A percentile compares a stretch with the other conserved stretches of the same genome.
Conservation (phyloP, 31 red algal genomes). For the Endocladia muricata region DNA sequence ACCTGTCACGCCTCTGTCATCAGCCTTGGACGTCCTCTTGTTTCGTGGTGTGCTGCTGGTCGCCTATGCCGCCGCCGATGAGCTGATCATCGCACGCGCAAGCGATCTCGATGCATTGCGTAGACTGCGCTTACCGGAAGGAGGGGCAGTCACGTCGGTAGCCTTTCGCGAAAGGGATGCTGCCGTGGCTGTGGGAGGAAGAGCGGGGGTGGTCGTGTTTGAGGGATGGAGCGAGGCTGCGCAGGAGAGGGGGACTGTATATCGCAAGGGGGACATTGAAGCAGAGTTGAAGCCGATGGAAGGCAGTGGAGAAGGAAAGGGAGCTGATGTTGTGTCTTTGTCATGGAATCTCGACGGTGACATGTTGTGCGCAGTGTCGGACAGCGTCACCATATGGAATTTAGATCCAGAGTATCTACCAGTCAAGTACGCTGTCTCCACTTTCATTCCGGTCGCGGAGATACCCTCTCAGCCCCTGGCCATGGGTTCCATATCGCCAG, state of each 20-base stretch:
- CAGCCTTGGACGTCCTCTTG: constrained; percentile 49
- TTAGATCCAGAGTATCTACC: constrained; percentile 23
- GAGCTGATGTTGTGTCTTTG: constrained; percentile 28
- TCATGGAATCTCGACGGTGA: constrained; percentile 43
- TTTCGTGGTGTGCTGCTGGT: constrained; percentile 58
- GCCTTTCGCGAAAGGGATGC: constrained; percentile 58
- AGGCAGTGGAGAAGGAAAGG: background rate
- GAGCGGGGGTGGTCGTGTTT: constrained; percentile 57
- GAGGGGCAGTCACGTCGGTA: constrained; percentile 12
- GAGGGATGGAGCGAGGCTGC: constrained; percentile 52
- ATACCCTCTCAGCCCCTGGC: constrained; percentile 29
- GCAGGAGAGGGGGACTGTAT: constrained; percentile 16
- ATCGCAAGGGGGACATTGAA: constrained; percentile 14
- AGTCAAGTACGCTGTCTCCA: constrained; percentile 14
- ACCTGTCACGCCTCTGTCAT: constrained; percentile 35
- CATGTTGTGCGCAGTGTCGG: constrained; percentile 37
- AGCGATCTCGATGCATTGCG: constrained; percentile 64
- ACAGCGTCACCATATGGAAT: constrained; percentile 39
- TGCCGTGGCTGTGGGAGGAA: constrained; percentile 51
- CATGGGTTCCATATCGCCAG: constrained; percentile 55
- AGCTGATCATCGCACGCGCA: constrained; percentile 63
- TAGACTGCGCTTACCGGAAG: constrained; percentile 24
- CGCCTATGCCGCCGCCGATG: constrained; percentile 66
- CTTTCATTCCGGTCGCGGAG: background rate
- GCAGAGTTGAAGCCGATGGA: background rate